Evolutionary conservation across 352 stramenopile species (phyloP).

Genomic region (Plasmopara muralis): DNA sequence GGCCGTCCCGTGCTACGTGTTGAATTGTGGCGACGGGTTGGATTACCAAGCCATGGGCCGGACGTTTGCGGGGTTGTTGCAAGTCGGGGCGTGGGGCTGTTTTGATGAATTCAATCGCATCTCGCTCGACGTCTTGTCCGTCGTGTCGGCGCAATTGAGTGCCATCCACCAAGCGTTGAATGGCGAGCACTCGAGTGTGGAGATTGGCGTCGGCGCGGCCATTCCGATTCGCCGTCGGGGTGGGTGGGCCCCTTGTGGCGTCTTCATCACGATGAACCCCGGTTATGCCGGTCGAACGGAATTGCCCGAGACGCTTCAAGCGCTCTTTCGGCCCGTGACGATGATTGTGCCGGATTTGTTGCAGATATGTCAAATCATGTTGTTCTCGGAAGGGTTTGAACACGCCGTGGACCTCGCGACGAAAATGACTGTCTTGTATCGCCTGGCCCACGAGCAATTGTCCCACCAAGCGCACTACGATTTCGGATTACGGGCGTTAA

Average conservation of each 20-base stretch:
- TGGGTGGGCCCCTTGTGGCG: constrained; percentile 89
- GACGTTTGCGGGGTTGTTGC: constrained; percentile 86
- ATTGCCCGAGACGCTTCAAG: constrained; percentile 90
- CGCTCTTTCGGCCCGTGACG: constrained; percentile 89
- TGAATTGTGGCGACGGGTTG: constrained; percentile 88
- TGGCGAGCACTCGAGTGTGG: constrained; percentile 85
- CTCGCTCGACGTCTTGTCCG: constrained; percentile 82
- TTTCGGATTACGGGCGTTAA: constrained; percentile 90
- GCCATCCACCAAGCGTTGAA: constrained; percentile 92
- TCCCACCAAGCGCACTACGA: constrained; percentile 96
- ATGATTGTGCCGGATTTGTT: constrained; percentile 92
- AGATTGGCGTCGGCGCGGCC: constrained; percentile 89
- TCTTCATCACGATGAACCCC: constrained; percentile 95
- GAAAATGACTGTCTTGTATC: constrained; percentile 95
- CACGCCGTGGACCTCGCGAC: constrained; percentile 84
- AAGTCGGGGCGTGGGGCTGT: constrained; percentile 83
- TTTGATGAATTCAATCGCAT: constrained; percentile 88
- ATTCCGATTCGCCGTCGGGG: constrained; percentile 89
- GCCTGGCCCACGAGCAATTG: constrained; percentile 91
- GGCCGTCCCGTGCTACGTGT: constrained; percentile 89
- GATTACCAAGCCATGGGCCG: constrained; percentile 91
- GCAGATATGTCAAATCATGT: constrained; percentile 93
- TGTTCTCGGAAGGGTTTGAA: constrained; percentile 92
- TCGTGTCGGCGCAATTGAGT: constrained; percentile 83
- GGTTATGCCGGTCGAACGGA: constrained; percentile 89